A percentile compares a stretch with the other conserved stretches of the same genome.
phyloP scores from a whole-genome alignment of 2,329 filamentous ascomycete genomes.

The Stemphylium lycopersici region DNA sequence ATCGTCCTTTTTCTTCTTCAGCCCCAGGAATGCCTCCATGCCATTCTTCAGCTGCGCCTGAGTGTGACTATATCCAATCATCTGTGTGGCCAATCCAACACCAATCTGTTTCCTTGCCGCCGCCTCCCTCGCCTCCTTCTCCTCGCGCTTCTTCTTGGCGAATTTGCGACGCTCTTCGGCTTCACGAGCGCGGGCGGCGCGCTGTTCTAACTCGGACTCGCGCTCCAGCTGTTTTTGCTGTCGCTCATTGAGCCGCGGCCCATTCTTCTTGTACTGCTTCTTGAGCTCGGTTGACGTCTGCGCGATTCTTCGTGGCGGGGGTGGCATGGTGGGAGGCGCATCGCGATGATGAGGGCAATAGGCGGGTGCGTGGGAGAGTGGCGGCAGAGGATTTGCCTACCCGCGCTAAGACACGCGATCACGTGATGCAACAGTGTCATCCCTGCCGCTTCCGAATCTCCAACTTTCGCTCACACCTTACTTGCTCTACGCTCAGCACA shows the following conservation, averaged over 20 bases:
- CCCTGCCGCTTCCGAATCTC: background rate
- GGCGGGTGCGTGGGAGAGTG: constrained; percentile 3
- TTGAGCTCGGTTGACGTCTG: constrained; percentile 47
- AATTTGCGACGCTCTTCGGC: constrained; percentile 37
- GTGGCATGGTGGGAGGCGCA: constrained; percentile 30
- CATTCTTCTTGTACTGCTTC: constrained; percentile 40
- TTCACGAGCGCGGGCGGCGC: constrained; percentile 42
- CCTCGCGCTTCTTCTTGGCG: constrained; percentile 40
- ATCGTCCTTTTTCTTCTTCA: constrained; percentile 31
- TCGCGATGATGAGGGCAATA: constrained; percentile 7
- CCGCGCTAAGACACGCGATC: constrained; percentile 14
- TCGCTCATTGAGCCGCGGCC: constrained; percentile 29
- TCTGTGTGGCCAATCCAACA: constrained; percentile 47
- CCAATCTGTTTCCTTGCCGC: constrained; percentile 37
- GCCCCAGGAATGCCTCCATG: constrained; percentile 47
- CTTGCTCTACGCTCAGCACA: background rate
- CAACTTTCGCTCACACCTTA: background rate
- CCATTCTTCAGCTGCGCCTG: constrained; percentile 47
- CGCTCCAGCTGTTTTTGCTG: constrained; percentile 42
- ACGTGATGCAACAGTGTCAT: constrained; percentile 1
- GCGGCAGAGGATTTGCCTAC: constrained; percentile 6
- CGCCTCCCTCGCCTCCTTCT: constrained; percentile 41
- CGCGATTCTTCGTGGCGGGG: constrained; percentile 30
- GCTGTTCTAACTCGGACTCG: constrained; percentile 38
- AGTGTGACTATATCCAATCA: constrained; percentile 47